Conservation (phyloP, 2,329 filamentous ascomycete genomes). For the Venturia pyrina region DNA sequence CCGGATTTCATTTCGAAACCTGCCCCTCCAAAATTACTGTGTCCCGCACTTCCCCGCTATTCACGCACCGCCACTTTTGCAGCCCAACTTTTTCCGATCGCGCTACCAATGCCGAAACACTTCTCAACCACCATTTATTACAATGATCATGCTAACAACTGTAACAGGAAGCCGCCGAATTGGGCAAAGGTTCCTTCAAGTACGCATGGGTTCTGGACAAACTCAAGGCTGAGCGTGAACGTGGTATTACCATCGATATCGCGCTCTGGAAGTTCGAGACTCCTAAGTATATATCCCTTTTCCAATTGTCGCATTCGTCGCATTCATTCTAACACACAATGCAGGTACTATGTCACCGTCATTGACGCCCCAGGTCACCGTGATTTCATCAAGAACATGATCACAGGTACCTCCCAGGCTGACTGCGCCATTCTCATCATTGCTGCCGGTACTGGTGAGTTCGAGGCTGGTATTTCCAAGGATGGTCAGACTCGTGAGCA, state of each 20-base stretch:
- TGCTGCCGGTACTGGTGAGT: constrained; percentile 99
- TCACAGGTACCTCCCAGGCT: constrained; percentile 99
- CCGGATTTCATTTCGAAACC: neutral
- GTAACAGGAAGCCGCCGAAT: constrained; percentile 83
- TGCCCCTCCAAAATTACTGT: neutral
- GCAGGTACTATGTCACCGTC: constrained; percentile 22
- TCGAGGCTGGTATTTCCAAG: constrained; percentile 99
- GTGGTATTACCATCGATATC: constrained; percentile 99
- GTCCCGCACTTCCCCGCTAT: constrained; percentile 1
- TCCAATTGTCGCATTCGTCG: constrained; percentile 41
- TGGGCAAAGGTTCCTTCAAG: constrained; percentile 99
- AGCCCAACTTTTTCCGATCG: neutral
- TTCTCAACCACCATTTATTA: neutral
- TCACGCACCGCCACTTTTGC: constrained; percentile 1
- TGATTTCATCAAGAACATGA: constrained; percentile 99
- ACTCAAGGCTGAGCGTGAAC: constrained; percentile 99
- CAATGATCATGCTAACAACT: neutral
- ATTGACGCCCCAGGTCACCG: constrained; percentile 91
- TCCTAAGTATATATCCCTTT: constrained; percentile 54
- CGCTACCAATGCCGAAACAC: neutral
- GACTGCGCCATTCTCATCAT: constrained; percentile 99
- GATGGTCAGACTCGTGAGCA: constrained; percentile 99
- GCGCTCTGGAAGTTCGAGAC: constrained; percentile 99
- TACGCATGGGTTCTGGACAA: constrained; percentile 99
- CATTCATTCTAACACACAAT: constrained; percentile 15